Evolutionary conservation across 139 green algal species (phyloP), one percentile per base, ranked within the genome.

Genomic region (Chlorella sp.): DNA sequence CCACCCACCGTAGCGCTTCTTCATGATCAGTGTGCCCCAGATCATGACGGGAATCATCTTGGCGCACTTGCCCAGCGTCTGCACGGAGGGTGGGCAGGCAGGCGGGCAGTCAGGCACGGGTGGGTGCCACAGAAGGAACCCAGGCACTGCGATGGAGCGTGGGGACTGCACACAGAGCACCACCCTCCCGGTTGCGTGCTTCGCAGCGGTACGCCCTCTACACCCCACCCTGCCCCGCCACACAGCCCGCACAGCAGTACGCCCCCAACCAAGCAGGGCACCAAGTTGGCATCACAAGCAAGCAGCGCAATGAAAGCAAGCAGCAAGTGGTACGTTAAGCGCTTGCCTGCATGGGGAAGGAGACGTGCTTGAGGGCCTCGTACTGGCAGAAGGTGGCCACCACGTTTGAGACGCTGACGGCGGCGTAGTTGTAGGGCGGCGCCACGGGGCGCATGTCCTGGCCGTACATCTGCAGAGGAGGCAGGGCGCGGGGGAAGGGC

Each of bases 1-100:
- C 40, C 36, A 60, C 68, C 18, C 69, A 66, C 88, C 95, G 93
- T 99, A 99, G 22, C 91, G 89, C 94, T 99, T 99, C 75, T 92
- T 92, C 89, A 97, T 92, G 81, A 99, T 99, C 78, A 98, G 48
- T 19, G 94, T 97, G 64, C 97, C 97, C 97, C 97, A 99, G 30
- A 98, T 86, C 98, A 99, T 99, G 53, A 99, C 98, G 7, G 98
- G 98, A 39, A 99, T 96, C 95, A 98, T 98, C 92, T 99, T 99
- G 68, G 97, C 98, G 81, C 96, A 99, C 92, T 99, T 99, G 75
- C 95, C 96, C 61, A 98, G 91, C 0, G 97, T 98, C 89, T 99
- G 98, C 19, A 24, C 5, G 22, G 39, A 0, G 4, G 71, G 37
- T 37, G 36, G 61, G 30, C 3, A 32, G 71, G 26, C 2, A 32